Evolutionary conservation across 2,329 filamentous ascomycete species (phyloP), one percentile per base, ranked within the genome.

Genomic region (Diaporthe caulivora): DNA sequence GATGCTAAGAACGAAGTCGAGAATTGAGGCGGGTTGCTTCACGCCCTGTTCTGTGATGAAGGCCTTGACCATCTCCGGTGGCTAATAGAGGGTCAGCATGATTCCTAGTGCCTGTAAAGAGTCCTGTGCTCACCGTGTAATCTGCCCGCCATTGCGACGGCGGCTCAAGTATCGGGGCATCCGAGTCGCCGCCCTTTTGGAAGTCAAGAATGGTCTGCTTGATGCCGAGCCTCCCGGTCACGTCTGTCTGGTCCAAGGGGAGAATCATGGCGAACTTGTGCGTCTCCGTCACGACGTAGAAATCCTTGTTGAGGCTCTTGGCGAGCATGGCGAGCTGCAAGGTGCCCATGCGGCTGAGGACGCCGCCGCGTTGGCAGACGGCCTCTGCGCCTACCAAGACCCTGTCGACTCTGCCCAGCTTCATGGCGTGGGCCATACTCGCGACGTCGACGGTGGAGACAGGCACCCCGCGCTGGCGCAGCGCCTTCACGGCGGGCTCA

Each of bases 251-350:
- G 76, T 92, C 91, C 29, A 97, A 85, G 1, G 96, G 94, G 79
- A 95, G 97, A 71, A 97, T 88, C 78, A 95, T 90, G 58, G 97
- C 95, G 80, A 99, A 98, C 85, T 99, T 99, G 87, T 99, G 97
- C 79, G 94, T 97, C 86, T 99, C 97, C 1, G 93, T 93, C 7
- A 97, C 95, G 24, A 98, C 95, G 80, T 97, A 98, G 78, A 98
- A 94, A 51, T 92, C 90, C 57, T 86, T 86, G 37, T 83, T 82
- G 75, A 89, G 88, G 18, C 89, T 89, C 78, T 92, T 92, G 7
- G 95, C 95, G 69, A 98, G 86, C 77, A 95, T 86, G 2, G 94
- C 95, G 78, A 98, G 92, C 85, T 98, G 95, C 78, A 94, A 96
- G 2, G 90, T 92, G 69, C 96, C 96, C 84, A 98, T 90, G 64